phyloP scores from a whole-genome alignment of 352 stramenopile genomes.

The Pythium phragmiticola region DNA sequence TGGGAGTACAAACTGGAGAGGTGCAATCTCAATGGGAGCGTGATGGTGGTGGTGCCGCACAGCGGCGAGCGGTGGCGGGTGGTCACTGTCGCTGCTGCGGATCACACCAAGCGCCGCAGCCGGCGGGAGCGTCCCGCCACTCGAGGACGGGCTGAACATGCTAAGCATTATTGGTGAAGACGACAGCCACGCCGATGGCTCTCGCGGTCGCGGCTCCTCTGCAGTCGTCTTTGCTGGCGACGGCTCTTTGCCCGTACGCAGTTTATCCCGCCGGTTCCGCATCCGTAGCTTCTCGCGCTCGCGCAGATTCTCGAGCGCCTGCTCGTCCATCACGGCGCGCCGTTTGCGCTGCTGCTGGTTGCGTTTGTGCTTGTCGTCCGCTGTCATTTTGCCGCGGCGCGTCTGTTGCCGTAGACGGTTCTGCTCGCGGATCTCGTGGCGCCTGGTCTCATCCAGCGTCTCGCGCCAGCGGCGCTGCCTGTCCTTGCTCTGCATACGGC shows the following conservation, averaged over 20 bases:
- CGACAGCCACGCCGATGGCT: constrained; percentile 2
- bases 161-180: constrained; percentile 7
- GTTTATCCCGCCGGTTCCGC: constrained; percentile 27
- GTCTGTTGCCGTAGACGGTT: constrained; percentile 62
- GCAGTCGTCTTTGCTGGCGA: not conserved
- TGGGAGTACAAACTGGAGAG: constrained; percentile 35
- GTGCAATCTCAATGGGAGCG: constrained; percentile 25
- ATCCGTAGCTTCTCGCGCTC: constrained; percentile 49
- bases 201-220: not conserved
- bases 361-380: constrained; percentile 35
- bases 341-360: constrained; percentile 52
- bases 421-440: constrained; percentile 45
- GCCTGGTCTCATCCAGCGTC: constrained; percentile 42
- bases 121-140: not conserved
- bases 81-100: not conserved
- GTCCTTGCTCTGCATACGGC: constrained; percentile 19
- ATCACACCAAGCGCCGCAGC: constrained; percentile 9
- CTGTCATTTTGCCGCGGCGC: constrained; percentile 44
- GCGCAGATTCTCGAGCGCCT: constrained; percentile 39
- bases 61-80: not conserved
- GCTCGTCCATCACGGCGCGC: constrained; percentile 42
- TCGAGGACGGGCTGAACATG: constrained; percentile 1
- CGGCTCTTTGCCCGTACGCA: not conserved
- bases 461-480: constrained; percentile 39
- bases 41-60: constrained; percentile 17